Base-by-base conservation (phyloP, 2,329 filamentous ascomycete genomes). In the Alternaria atra region DNA sequence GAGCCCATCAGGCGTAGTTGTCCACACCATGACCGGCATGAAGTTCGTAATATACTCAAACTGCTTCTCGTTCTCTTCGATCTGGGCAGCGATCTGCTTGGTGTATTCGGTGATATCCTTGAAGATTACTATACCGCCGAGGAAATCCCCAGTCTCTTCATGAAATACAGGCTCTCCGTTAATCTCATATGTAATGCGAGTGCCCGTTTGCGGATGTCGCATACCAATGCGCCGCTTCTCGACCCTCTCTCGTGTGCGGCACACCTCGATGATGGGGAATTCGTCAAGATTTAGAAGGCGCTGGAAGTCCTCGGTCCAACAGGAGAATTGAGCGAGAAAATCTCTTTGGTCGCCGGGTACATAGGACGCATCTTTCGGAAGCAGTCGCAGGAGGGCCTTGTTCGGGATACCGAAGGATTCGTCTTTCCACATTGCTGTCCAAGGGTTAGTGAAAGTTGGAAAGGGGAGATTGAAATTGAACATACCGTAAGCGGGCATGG, bases 11-110 rank as follows among this genome's bases (percentile, higher is more conserved):
- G 90, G 84, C 0, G 80, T 87, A 0, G 91, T 87, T 0, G 90
- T 93, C 90, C 91, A 94, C 5, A 94, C 88, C 78, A 85, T 80
- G 44, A 80, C 75, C 1, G 80, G 80, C 55, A 83, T 80, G 66
- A 82, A 90, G 65, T 94, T 91, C 65, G 90, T 91, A 50, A 94
- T 93, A 6, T 90, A 82, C 70, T 89, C 88, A 75, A 94, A 94
- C 50, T 91, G 86, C 68, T 88, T 86, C 69, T 93, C 90, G 63
- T 92, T 91, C 52, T 88, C 85, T 62, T 89, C 85, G 64, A 87
- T 89, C 69, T 93, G 90, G 37, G 87, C 84, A 2, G 85, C 86
- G 52, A 94, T 91, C 65, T 90, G 86, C 54, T 90, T 85, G 1
- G 87, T 87, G 75, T 92, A 89, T 20, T 83, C 82, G 0, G 91